Evolutionary conservation across 2,329 filamentous ascomycete genomes (phyloP).

Genomic region (Eurotiales sp.): DNA sequence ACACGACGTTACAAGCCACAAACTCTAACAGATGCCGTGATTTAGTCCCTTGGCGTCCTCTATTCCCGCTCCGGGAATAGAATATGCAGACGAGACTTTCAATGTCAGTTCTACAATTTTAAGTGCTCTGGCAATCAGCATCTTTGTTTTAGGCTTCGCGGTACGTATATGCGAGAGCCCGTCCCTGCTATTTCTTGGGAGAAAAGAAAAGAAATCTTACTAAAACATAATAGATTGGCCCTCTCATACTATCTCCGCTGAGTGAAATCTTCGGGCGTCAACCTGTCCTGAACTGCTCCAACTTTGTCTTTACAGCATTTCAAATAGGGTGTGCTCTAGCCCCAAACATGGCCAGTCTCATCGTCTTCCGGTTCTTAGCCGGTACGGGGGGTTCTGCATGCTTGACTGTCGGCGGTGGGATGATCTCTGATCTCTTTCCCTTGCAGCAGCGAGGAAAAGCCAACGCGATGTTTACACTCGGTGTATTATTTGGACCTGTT

Average conservation of each 20-base stretch:
- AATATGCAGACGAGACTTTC: slow-evolving; percentile 1
- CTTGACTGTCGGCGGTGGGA: slow-evolving; percentile 39
- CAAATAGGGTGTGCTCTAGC: slow-evolving; percentile 58
- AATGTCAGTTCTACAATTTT: slow-evolving; percentile 4
- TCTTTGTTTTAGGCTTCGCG: slow-evolving; percentile 6
- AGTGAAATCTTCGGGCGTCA: slow-evolving; percentile 63
- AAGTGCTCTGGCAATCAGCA: slow-evolving; percentile 1
- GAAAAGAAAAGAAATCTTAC: too few relatives aligned
- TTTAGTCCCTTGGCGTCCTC: slow-evolving; percentile 6
- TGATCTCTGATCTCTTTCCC: slow-evolving; percentile 44
- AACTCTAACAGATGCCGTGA: too few relatives aligned
- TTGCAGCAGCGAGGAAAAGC: slow-evolving; percentile 41
- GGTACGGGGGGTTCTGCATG: slow-evolving; percentile 39
- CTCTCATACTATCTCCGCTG: slow-evolving; percentile 62
- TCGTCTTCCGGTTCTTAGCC: slow-evolving; percentile 63
- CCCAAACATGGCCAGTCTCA: slow-evolving; percentile 54
- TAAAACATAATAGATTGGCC: slow-evolving; percentile 37
- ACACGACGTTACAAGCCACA: too few relatives aligned
- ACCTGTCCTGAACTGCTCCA: slow-evolving; percentile 57
- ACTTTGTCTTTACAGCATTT: slow-evolving; percentile 56
- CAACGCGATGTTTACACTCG: slow-evolving; percentile 42
- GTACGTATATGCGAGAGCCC: not conserved
- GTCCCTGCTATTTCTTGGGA: too few relatives aligned
- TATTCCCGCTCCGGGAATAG: slow-evolving; percentile 1
- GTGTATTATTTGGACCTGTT: slow-evolving; percentile 31